A percentile compares a stretch with the other conserved stretches of the same genome.
Conservation (phyloP, 805 yeast species). For the Candida andamanensis region DNA sequence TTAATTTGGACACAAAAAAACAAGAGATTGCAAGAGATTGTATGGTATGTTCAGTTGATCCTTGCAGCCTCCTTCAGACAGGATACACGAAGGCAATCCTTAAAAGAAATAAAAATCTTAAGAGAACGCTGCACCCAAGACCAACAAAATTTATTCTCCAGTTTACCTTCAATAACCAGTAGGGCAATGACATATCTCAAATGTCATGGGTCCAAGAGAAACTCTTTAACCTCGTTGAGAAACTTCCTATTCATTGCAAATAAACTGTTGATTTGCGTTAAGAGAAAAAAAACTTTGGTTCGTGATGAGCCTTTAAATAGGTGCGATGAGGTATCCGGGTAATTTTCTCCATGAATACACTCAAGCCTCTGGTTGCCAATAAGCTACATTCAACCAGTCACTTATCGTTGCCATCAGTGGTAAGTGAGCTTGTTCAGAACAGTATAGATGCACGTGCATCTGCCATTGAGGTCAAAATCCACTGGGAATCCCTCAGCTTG, state of each 20-base stretch:
- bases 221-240: conserved; percentile 65
- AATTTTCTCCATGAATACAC: too few relatives aligned
- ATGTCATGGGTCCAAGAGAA: conserved; percentile 67
- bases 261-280: conserved; percentile 51
- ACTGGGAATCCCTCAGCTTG: conserved; percentile 26
- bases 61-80: conserved; percentile 68
- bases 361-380: too few relatives aligned
- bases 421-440: conserved; percentile 47
- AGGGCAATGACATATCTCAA: conserved; percentile 36
- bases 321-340: too few relatives aligned
- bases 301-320: conserved; percentile 1
- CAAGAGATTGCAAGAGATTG: not conserved
- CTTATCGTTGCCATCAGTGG: not conserved
- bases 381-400: too few relatives aligned
- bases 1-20: too few relatives aligned
- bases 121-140: conserved; percentile 74
- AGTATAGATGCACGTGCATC: conserved; percentile 51
- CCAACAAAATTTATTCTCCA: conserved; percentile 55
- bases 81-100: conserved; percentile 71
- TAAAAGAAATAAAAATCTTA: conserved; percentile 48
- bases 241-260: conserved; percentile 49
- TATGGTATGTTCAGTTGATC: conserved; percentile 47
- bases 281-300: not conserved
- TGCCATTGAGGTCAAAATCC: conserved; percentile 27
- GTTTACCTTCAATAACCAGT: conserved; percentile 34